Evolutionary conservation across 768 basidiomycete genomes (phyloP).

Genomic region (Kwoniella sp.): DNA sequence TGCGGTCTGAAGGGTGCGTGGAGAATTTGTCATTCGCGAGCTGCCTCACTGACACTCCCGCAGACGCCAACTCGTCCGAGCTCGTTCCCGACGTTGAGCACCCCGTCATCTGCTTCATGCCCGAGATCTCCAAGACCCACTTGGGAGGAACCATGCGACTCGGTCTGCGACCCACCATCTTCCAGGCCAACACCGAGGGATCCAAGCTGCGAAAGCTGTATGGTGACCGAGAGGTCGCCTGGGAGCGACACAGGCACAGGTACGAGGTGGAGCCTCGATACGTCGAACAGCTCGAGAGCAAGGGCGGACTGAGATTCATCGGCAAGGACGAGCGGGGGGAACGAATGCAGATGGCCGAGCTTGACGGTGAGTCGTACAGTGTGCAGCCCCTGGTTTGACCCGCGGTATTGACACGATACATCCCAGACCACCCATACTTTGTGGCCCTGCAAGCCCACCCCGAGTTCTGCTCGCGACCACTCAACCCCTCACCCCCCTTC

Average conservation of each 20-base stretch:
- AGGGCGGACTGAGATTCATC: constrained; percentile 66
- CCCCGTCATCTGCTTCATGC: constrained; percentile 93
- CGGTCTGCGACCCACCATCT: constrained; percentile 94
- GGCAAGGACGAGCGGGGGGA: constrained; percentile 95
- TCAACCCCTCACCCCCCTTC: constrained; percentile 96
- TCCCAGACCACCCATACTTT: constrained; percentile 84
- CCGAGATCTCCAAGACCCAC: constrained; percentile 94
- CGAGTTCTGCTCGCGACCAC: constrained; percentile 94
- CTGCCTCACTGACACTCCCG: not conserved
- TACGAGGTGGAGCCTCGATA: constrained; percentile 92
- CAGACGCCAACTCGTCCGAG: constrained; percentile 82
- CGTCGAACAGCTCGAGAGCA: constrained; percentile 64
- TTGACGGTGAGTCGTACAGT: constrained; percentile 63
- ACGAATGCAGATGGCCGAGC: constrained; percentile 93
- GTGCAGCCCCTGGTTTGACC: too few species aligned
- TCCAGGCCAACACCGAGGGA: constrained; percentile 63
- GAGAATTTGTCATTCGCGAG: not conserved
- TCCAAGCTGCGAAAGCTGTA: constrained; percentile 74
- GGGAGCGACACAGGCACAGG: constrained; percentile 95
- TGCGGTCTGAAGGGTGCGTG: constrained; percentile 63
- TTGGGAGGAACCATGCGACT: constrained; percentile 99
- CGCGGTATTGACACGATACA: not conserved
- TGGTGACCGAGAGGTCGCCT: constrained; percentile 72
- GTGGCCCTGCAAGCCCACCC: constrained; percentile 93
- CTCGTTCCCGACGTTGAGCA: constrained; percentile 59